Percentiles rank a stretch among this genome's conserved stretches.
These are phyloP conservation scores for Aspergillus viridinutans DNA, from an alignment of 2,329 filamentous ascomycete species.

Conservation along the genomic window DNA sequence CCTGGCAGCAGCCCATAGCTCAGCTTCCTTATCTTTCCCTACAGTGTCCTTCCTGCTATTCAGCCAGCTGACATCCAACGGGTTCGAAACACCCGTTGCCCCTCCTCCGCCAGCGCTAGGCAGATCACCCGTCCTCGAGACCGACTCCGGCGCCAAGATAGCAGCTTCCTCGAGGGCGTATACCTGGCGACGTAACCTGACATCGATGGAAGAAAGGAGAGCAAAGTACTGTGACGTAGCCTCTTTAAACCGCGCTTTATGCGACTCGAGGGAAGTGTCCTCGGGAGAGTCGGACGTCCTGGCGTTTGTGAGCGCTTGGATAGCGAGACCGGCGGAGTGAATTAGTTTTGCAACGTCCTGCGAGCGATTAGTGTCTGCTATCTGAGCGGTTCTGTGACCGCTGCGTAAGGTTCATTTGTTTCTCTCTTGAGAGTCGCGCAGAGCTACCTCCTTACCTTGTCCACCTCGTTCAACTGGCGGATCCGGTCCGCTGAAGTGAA, in stretches of 20 bases:
- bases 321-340: conserved; percentile 56
- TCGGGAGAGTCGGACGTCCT: conserved; percentile 30
- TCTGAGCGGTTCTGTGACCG: background rate
- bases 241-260: conserved; percentile 56
- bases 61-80: conserved; percentile 79
- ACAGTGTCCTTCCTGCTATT: conserved; percentile 82
- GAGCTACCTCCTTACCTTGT: conserved; percentile 49
- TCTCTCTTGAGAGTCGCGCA: background rate
- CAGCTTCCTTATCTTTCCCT: conserved; percentile 75
- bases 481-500: conserved; percentile 76
- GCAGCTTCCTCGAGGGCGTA: conserved; percentile 76
- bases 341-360: conserved; percentile 54
- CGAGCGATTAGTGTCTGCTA: background rate
- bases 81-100: conserved; percentile 45
- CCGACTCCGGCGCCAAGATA: conserved; percentile 56
- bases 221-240: conserved; percentile 61
- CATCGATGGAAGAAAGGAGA: conserved; percentile 69
- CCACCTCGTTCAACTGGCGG: conserved; percentile 73
- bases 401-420: background rate
- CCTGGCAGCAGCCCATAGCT: conserved; percentile 66
- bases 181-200: conserved; percentile 69
- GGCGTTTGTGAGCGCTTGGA: conserved; percentile 59
- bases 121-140: conserved; percentile 29
- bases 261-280: conserved; percentile 49
- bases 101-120: conserved; percentile 25